Evolutionary conservation across 2,329 filamentous ascomycete genomes (phyloP).

Genomic region (Westerdykella sp.): DNA sequence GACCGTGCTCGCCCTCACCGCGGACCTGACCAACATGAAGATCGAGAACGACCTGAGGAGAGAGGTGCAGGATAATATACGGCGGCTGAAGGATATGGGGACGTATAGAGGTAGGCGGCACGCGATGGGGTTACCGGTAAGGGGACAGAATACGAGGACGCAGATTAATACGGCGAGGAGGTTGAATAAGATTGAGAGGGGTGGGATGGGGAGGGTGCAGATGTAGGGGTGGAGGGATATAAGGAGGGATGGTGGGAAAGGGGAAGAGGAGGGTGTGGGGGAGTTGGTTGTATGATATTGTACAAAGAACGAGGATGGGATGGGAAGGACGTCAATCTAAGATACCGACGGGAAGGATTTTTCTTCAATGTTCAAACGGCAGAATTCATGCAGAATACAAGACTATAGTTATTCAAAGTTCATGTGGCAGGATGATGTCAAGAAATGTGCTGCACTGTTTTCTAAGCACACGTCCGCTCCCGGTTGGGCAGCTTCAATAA

Average conservation of each 20-base stretch:
- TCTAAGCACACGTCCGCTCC: no score
- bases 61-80: constrained; percentile 77
- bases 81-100: constrained; percentile 81
- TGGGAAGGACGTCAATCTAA: no score
- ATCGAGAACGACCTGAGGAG: constrained; percentile 84
- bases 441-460: no score
- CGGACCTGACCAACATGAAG: constrained; percentile 83
- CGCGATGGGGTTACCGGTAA: constrained; percentile 84
- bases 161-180: constrained; percentile 58
- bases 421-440: no score
- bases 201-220: constrained; percentile 30
- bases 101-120: constrained; percentile 83
- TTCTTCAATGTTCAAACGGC: no score
- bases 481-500: no score
- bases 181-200: constrained; percentile 54
- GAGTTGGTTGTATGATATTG: not conserved
- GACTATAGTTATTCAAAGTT: no score
- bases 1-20: constrained; percentile 74
- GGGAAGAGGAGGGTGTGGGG: no score
- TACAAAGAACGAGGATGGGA: no score
- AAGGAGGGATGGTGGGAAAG: no score
- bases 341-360: no score
- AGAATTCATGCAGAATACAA: no score
- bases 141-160: constrained; percentile 80
- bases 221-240: constrained; percentile 13